Percentiles rank a stretch among this genome's conserved stretches.
These are phyloP conservation scores for Cystobasidium sp. DNA, from an alignment of 1,284 basidiomycete genomes.

Conservation along the genomic window DNA sequence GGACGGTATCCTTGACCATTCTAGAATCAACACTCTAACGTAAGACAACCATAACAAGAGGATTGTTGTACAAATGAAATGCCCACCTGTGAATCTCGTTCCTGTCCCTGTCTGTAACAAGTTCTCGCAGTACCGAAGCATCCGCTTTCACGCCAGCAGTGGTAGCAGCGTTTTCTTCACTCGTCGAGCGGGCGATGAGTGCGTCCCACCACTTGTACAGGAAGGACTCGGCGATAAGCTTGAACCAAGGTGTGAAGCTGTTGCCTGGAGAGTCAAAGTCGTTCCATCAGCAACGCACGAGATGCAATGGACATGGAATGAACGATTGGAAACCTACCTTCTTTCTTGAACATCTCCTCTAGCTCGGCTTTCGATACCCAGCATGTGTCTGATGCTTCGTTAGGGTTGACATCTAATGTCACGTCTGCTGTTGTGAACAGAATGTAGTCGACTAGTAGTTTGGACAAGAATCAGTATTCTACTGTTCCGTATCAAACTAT, in stretches of 20 bases:
- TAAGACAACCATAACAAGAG: neutral
- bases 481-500: neutral
- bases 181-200: conserved; percentile 65
- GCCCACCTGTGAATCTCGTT: conserved; percentile 42
- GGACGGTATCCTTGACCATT: conserved; percentile 42
- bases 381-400: conserved; percentile 89
- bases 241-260: conserved; percentile 99
- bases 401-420: conserved; percentile 77
- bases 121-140: conserved; percentile 36
- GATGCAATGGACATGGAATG: neutral
- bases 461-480: neutral
- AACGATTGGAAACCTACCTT: conserved; percentile 62
- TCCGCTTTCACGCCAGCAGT: conserved; percentile 40
- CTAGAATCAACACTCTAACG: neutral
- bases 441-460: conserved; percentile 87
- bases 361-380: conserved; percentile 92
- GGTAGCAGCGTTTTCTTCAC: conserved; percentile 39
- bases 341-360: conserved; percentile 83
- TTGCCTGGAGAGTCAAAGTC: conserved; percentile 63
- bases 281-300: neutral
- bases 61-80: neutral
- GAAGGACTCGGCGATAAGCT: conserved; percentile 94
- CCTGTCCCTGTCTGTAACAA: conserved; percentile 43
- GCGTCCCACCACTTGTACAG: conserved; percentile 99
- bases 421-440: conserved; percentile 91